These are phyloP conservation scores for Clarireedia sp. DNA, from an alignment of 2,329 filamentous ascomycete species.

Conservation along the genomic window DNA sequence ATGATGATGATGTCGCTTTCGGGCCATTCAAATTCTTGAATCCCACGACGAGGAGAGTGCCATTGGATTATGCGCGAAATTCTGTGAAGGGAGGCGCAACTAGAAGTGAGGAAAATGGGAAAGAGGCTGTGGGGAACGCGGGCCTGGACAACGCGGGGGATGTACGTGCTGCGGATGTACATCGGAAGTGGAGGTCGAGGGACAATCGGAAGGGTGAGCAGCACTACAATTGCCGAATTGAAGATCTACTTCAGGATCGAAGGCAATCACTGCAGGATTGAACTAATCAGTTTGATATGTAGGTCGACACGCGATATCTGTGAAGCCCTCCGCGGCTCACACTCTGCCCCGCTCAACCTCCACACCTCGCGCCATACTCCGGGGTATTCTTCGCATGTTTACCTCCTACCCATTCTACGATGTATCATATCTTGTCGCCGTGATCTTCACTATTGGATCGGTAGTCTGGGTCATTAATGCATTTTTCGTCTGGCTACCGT, in stretches of 20 bases:
- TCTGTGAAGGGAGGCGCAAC: too few relatives aligned
- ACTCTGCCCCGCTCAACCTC: conserved; percentile 24
- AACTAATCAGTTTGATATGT: neutral
- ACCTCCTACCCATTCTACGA: conserved; percentile 47
- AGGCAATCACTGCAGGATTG: neutral
- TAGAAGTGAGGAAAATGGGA: too few relatives aligned
- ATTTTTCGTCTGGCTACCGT: conserved; percentile 57
- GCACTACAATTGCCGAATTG: neutral
- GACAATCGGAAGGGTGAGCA: conserved; percentile 38
- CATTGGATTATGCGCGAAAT: neutral
- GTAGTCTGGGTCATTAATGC: conserved; percentile 51
- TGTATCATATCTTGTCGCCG: conserved; percentile 46
- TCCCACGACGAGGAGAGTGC: conserved; percentile 33
- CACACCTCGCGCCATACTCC: conserved; percentile 20
- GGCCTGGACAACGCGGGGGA: conserved; percentile 12
- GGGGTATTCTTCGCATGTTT: conserved; percentile 39
- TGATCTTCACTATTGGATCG: conserved; percentile 46
- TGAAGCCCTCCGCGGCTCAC: conserved; percentile 22
- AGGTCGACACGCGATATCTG: conserved; percentile 34
- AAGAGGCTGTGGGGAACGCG: too few relatives aligned
- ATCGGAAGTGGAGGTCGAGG: conserved; percentile 36
- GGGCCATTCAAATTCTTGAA: conserved; percentile 42
- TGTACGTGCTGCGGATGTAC: conserved; percentile 20
- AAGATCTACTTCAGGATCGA: neutral
- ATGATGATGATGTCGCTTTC: conserved; percentile 10